phyloP scores from a whole-genome alignment of 108 stramenopile species.

The Discostella stelligeroides region DNA sequence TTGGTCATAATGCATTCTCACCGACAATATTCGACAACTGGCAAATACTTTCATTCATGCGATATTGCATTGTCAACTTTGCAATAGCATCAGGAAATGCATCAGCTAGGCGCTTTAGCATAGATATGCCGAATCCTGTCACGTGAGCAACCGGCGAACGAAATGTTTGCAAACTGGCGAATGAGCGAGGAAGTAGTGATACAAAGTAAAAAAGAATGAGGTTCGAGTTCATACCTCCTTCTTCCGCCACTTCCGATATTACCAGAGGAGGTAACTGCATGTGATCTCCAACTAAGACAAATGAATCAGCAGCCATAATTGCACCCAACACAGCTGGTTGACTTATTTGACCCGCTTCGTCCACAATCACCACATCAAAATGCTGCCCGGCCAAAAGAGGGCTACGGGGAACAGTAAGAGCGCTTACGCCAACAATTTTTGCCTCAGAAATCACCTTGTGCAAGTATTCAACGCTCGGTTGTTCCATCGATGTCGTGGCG shows the following conservation, averaged over 20 bases:
- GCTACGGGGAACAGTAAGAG: conserved; percentile 77
- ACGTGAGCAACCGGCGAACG: no score
- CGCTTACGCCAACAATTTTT: conserved; percentile 85
- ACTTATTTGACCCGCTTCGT: conserved; percentile 97
- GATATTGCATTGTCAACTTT: conserved; percentile 91
- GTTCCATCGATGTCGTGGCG: conserved; percentile 41
- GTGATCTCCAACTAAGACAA: conserved; percentile 97
- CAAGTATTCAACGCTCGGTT: conserved; percentile 48
- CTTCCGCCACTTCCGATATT: conserved; percentile 74
- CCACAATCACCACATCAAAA: conserved; percentile 97
- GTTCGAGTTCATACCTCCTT: conserved; percentile 73
- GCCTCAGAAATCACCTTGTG: conserved; percentile 59
- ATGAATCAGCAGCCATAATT: conserved; percentile 79
- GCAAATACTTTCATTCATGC: conserved; percentile 94
- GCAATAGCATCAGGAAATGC: conserved; percentile 82
- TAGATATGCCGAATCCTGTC: conserved; percentile 88
- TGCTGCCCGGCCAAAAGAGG: conserved; percentile 73
- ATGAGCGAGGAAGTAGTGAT: no score
- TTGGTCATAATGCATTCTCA: no score
- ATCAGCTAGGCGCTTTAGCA: conserved; percentile 87
- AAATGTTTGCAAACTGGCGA: no score
- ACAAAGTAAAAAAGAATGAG: no score
- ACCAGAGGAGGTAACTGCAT: conserved; percentile 97
- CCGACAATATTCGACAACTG: conserved; percentile 81
- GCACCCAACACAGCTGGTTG: conserved; percentile 93